Evolutionary conservation across 805 yeast genomes (phyloP).

Genomic region (Pichia pseudocactophila): DNA sequence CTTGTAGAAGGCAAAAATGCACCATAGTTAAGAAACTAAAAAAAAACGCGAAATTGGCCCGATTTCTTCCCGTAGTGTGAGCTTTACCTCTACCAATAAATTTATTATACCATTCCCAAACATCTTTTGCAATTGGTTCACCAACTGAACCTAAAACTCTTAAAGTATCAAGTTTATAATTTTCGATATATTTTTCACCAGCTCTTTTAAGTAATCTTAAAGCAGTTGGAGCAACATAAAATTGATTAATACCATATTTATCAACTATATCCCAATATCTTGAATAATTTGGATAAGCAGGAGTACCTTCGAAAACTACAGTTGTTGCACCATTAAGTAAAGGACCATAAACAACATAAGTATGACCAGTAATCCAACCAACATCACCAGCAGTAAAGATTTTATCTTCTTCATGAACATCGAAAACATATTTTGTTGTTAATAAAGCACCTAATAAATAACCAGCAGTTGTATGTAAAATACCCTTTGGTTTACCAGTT

Average conservation of each 20-base stretch:
- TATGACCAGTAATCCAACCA: slow-evolving; percentile 89
- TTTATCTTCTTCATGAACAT: slow-evolving; percentile 63
- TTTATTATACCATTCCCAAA: slow-evolving; percentile 81
- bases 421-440: slow-evolving; percentile 70
- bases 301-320: slow-evolving; percentile 79
- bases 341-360: slow-evolving; percentile 79
- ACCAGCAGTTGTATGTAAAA: slow-evolving; percentile 75
- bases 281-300: slow-evolving; percentile 73
- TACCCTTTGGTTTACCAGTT: slow-evolving; percentile 85
- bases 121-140: slow-evolving; percentile 79
- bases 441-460: slow-evolving; percentile 64
- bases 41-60: no score
- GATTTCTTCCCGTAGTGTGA: no score
- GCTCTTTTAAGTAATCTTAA: slow-evolving; percentile 67
- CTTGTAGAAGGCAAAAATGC: no score
- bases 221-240: slow-evolving; percentile 82
- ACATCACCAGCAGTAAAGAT: slow-evolving; percentile 85
- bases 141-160: slow-evolving; percentile 77
- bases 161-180: slow-evolving; percentile 53
- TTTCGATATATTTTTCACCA: slow-evolving; percentile 54
- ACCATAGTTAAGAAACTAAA: no score
- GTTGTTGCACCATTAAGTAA: slow-evolving; percentile 68
- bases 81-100: slow-evolving; percentile 61
- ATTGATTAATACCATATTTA: slow-evolving; percentile 63
- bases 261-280: slow-evolving; percentile 77